Conservation (phyloP, 352 stramenopile species). For the Thalassiosira exigua region DNA sequence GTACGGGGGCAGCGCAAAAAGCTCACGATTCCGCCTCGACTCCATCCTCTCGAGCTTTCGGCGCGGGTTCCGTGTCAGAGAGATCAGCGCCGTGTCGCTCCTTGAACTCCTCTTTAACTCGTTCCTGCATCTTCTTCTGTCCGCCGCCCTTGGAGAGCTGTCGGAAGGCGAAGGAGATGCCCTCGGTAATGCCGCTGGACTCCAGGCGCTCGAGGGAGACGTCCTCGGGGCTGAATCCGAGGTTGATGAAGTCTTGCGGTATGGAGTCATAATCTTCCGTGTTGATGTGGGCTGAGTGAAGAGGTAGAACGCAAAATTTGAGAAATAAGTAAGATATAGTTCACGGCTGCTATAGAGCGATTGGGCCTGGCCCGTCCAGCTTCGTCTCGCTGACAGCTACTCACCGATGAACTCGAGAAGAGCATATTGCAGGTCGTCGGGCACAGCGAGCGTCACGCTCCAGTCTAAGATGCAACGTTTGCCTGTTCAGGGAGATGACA, state of each 20-base stretch:
- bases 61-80: constrained; percentile 66
- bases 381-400: no score
- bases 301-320: no score
- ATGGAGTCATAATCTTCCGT: constrained; percentile 78
- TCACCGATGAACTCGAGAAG: constrained; percentile 76
- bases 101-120: constrained; percentile 79
- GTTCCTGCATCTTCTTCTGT: constrained; percentile 81
- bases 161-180: constrained; percentile 79
- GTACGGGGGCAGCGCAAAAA: constrained; percentile 81
- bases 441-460: constrained; percentile 82
- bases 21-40: constrained; percentile 75
- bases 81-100: constrained; percentile 70
- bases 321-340: no score
- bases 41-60: constrained; percentile 77
- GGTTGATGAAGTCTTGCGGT: constrained; percentile 83
- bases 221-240: constrained; percentile 66
- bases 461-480: constrained; percentile 83
- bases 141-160: constrained; percentile 71
- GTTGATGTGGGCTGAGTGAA: constrained; percentile 61
- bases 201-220: constrained; percentile 81
- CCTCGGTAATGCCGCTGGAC: constrained; percentile 75
- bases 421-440: constrained; percentile 74
- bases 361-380: no score
- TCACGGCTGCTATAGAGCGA: no score
- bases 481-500: constrained; percentile 38